Conservation (phyloP, 2,329 filamentous ascomycete species). For the Verticillium nubilum region DNA sequence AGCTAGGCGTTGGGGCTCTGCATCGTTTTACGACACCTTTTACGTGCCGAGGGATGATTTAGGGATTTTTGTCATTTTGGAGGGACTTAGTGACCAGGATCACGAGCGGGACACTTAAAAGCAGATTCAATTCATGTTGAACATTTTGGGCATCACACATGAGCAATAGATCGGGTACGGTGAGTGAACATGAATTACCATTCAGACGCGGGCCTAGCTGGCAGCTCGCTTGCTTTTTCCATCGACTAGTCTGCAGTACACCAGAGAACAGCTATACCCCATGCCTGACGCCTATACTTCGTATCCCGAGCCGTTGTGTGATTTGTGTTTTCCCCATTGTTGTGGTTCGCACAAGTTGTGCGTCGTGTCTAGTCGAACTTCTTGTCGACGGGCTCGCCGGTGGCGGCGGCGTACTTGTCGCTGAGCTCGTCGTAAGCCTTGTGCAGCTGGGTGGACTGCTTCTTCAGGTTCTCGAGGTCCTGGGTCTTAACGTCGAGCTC, state of each 20-base stretch:
- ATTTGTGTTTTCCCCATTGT: neutral
- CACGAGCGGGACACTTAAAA: neutral
- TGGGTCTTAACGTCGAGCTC: constrained; percentile 74
- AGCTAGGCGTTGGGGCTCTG: too few species aligned
- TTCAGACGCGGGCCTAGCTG: neutral
- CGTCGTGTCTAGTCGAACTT: constrained; percentile 46
- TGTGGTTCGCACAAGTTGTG: too few species aligned
- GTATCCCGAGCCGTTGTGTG: neutral
- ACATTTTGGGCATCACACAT: neutral
- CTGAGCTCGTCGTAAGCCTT: constrained; percentile 82
- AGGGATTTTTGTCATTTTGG: too few species aligned
- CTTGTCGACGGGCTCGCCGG: constrained; percentile 42
- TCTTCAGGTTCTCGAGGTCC: constrained; percentile 84
- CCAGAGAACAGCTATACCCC: neutral
- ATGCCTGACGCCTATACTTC: neutral
- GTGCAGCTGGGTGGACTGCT: constrained; percentile 79
- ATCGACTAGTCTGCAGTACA: neutral
- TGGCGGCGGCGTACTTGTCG: constrained; percentile 66
- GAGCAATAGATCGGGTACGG: neutral
- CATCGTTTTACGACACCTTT: too few species aligned
- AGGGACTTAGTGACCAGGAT: too few species aligned
- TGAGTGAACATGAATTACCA: neutral
- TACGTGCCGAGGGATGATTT: too few species aligned
- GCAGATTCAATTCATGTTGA: neutral
- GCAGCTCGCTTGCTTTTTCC: neutral